Conservation (phyloP, 352 stramenopile genomes). For the Pythium rishiriense region DNA sequence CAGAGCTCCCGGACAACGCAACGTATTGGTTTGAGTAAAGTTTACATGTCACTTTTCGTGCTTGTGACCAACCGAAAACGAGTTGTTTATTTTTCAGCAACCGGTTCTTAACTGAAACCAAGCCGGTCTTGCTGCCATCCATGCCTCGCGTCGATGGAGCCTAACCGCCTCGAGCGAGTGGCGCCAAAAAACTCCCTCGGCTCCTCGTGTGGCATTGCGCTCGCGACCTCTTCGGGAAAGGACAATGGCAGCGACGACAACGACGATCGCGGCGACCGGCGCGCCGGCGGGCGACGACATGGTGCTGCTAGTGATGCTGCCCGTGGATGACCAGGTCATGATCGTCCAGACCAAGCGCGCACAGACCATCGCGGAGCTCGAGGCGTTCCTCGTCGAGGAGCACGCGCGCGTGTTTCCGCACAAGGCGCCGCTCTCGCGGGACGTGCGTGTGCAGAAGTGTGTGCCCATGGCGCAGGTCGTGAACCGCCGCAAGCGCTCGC, state of each 20-base stretch:
- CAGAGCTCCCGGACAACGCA: no score
- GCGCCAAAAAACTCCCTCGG: neutral
- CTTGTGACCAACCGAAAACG: no score
- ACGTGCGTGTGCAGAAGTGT: conserved; percentile 76
- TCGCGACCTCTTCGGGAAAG: neutral
- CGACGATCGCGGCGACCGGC: neutral
- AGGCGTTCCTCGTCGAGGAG: conserved; percentile 62
- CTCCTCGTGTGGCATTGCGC: neutral
- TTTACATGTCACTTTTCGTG: no score
- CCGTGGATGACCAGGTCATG: conserved; percentile 59
- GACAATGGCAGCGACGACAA: neutral
- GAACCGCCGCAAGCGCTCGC: conserved; percentile 42
- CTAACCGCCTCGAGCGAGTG: neutral
- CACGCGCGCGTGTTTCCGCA: conserved; percentile 65
- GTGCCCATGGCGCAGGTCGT: conserved; percentile 53
- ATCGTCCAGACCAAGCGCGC: conserved; percentile 56
- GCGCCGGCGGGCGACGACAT: conserved; percentile 38
- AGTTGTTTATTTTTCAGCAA: no score
- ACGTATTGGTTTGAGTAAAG: no score
- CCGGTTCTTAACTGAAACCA: neutral
- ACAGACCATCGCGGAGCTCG: conserved; percentile 56
- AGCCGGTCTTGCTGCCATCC: neutral
- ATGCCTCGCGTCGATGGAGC: neutral
- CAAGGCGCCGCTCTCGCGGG: conserved; percentile 37
- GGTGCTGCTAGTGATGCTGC: conserved; percentile 72